Evolutionary conservation across 805 yeast genomes (phyloP), one percentile per base, ranked within the genome.

Genomic region (Alloascoidea hylecoeti): DNA sequence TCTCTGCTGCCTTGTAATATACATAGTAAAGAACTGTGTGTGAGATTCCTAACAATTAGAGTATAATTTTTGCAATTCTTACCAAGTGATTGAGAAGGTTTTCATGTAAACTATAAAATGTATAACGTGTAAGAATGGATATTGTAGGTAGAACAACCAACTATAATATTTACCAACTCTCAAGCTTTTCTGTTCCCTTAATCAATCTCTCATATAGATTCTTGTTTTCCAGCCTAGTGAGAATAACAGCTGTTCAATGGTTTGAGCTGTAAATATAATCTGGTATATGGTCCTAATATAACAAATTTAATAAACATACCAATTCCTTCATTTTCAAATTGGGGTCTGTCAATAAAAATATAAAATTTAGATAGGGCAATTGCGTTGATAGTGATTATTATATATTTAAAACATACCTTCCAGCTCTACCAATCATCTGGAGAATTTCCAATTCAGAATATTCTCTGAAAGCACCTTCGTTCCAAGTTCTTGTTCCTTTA

Each of bases 351-450:
- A 14, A 46, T 45, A 6, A 12, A 6, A 35, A 13, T 14, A 5
- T n/a, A 18, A 33, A 36, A 15, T 17, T 16, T 4, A 15, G 16
- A 35, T 4, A 17, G 18, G 17, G 19, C 33, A 32, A 5, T 13
- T 4, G 17, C 6, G 15, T 34, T 14, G 15, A 13, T 34, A n/a
- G 12, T 33, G 15, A 16, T 34, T 32, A 34, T 34, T 4, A 5
- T 5, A n/a, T 4, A 13, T 6, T 15, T 16, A 34, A 14, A 18
- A 18, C 45, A 12, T n/a, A 18, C 44, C 48, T 37, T 3, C 81
- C 80, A 3, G 80, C 79, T 46, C 80, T 58, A 2, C 79, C 80
- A 50, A 75, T 64, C 81, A 75, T 75, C 44, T 75, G 80, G 33
- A 70, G 50, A 18, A 74, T 53, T 41, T 73, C 79, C 16, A 72